phyloP scores from a whole-genome alignment of 164 flowering plant species.

The Sextonia rubra region DNA sequence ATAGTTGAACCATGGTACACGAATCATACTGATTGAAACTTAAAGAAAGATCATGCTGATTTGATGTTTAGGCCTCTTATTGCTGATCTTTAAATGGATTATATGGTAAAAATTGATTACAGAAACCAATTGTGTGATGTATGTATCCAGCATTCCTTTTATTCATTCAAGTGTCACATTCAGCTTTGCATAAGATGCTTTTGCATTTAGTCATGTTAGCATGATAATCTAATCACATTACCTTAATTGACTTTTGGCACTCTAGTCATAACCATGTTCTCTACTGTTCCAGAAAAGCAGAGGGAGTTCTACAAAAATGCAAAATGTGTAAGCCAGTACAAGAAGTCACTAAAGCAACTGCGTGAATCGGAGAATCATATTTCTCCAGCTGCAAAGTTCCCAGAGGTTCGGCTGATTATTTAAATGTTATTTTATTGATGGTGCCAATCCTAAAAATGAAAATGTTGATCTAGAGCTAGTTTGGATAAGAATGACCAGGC shows the following conservation, averaged over 20 bases:
- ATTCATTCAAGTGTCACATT: too few relatives aligned
- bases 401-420: constrained; percentile 33
- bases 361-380: constrained; percentile 19
- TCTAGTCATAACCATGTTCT: constrained; percentile 1
- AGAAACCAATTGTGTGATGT: too few relatives aligned
- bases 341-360: constrained; percentile 53
- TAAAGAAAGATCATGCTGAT: too few relatives aligned
- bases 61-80: too few relatives aligned
- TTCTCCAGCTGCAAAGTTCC: constrained; percentile 10
- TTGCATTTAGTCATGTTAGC: too few relatives aligned
- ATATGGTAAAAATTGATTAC: too few relatives aligned
- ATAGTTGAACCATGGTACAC: too few relatives aligned
- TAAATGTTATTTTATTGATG: neutral
- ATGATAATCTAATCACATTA: too few relatives aligned
- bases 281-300: constrained; percentile 57
- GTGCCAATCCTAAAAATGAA: neutral
- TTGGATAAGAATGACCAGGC: neutral
- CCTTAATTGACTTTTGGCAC: neutral
- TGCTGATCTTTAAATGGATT: too few relatives aligned
- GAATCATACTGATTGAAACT: too few relatives aligned
- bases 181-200: too few relatives aligned
- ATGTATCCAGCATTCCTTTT: too few relatives aligned
- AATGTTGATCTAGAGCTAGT: neutral
- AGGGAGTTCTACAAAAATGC: constrained; percentile 86
- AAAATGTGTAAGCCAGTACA: constrained; percentile 62